Evolutionary conservation across 257 asterid genomes (phyloP).

Genomic region (Solanum lycopersicoides): DNA sequence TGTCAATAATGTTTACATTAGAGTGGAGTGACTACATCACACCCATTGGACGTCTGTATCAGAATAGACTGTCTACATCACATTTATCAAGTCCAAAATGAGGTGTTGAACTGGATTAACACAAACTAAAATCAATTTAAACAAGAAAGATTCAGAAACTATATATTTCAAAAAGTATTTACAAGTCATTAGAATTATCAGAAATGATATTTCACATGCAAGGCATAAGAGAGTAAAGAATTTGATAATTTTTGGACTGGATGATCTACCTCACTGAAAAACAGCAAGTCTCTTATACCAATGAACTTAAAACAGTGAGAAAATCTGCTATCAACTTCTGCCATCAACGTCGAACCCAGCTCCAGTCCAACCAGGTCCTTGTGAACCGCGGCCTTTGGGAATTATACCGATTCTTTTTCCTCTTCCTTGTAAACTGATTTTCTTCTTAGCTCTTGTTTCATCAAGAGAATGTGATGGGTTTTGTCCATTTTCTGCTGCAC

Average conservation of each 20-base stretch:
- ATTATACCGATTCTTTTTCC: conserved; percentile 70
- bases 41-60: no score
- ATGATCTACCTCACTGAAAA: background rate
- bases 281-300: background rate
- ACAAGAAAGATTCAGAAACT: background rate
- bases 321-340: conserved; percentile 31
- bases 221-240: background rate
- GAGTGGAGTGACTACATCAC: no score
- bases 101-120: background rate
- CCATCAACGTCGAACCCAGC: conserved; percentile 85
- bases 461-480: conserved; percentile 8
- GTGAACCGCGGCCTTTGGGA: conserved; percentile 57
- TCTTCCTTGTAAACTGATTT: conserved; percentile 48
- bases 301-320: background rate
- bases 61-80: background rate
- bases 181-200: background rate
- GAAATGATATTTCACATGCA: background rate
- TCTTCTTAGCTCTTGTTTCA: conserved; percentile 62
- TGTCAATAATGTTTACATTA: background rate
- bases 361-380: conserved; percentile 80
- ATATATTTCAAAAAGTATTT: background rate
- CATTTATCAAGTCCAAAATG: background rate
- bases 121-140: background rate
- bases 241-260: background rate
- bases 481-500: conserved; percentile 20